Evolutionary conservation across 495 filamentous ascomycete genomes (phyloP).

Genomic region (Talaromyces proteolyticus): DNA sequence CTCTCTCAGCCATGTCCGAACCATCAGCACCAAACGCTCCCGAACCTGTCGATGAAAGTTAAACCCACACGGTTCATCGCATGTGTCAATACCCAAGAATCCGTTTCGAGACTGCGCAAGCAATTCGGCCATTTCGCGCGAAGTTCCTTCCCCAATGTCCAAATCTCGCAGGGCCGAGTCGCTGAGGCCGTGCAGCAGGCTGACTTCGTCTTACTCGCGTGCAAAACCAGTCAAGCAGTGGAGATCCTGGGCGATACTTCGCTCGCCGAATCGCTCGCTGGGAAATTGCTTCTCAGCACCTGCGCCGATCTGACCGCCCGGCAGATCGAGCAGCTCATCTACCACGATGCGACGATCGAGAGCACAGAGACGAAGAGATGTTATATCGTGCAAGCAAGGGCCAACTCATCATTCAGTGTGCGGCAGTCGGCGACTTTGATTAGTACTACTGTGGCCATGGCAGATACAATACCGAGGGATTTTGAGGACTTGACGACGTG

Average conservation of each 20-base stretch:
- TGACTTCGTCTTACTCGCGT: slow-evolving; percentile 27
- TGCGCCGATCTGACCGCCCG: slow-evolving; percentile 70
- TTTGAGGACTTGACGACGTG: slow-evolving; percentile 14
- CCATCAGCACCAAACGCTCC: not conserved
- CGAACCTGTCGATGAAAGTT: not conserved
- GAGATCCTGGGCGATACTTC: slow-evolving; percentile 21
- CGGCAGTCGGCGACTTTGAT: slow-evolving; percentile 24
- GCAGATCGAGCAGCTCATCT: slow-evolving; percentile 58
- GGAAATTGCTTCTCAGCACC: slow-evolving; percentile 81
- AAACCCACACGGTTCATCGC: slow-evolving; percentile 6
- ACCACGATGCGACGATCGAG: slow-evolving; percentile 18
- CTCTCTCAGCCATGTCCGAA: slow-evolving; percentile 5
- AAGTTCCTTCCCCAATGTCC: slow-evolving; percentile 1
- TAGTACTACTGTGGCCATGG: slow-evolving; percentile 18
- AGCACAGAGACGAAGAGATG: slow-evolving; percentile 2
- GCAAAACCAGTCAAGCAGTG: slow-evolving; percentile 29
- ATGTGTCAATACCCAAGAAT: slow-evolving; percentile 3
- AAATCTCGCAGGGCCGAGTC: slow-evolving; percentile 5
- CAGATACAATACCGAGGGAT: not conserved
- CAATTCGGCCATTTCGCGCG: slow-evolving; percentile 5
- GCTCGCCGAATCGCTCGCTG: slow-evolving; percentile 37
- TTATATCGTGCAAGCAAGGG: slow-evolving; percentile 25
- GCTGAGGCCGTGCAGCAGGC: slow-evolving; percentile 17
- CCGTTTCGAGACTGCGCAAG: slow-evolving; percentile 3
- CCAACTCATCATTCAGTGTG: slow-evolving; percentile 28